Percentiles rank a stretch among this genome's conserved stretches.
These are phyloP conservation scores for Amanita pallidorosea DNA, from an alignment of 768 basidiomycete genomes.

Conservation along the genomic window DNA sequence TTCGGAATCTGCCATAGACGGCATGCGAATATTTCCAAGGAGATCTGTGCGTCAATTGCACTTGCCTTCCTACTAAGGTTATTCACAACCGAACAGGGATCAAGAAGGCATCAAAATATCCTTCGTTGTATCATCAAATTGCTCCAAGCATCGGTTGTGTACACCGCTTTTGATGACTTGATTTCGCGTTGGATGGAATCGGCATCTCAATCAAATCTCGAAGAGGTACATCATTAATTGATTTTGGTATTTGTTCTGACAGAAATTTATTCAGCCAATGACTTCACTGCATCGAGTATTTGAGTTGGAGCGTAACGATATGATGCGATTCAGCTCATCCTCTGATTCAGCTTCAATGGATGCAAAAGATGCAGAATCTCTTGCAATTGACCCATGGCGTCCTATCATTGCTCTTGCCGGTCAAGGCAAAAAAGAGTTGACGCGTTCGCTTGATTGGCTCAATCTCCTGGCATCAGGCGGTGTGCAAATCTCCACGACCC, in stretches of 20 bases:
- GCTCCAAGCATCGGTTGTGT: conserved; percentile 39
- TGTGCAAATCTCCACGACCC: conserved; percentile 44
- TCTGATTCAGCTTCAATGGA: conserved; percentile 18
- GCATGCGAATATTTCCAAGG: background rate
- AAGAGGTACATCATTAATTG: background rate
- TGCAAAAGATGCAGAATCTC: conserved; percentile 16
- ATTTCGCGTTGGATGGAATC: conserved; percentile 51
- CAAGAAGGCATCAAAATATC: conserved; percentile 25
- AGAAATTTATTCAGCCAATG: conserved; percentile 28
- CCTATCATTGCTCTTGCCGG: conserved; percentile 33
- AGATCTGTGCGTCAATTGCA: conserved; percentile 4
- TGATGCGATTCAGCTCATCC: conserved; percentile 26
- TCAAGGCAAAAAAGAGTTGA: conserved; percentile 30
- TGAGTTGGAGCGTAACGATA: conserved; percentile 37
- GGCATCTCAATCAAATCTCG: conserved; percentile 14
- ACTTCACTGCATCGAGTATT: conserved; percentile 47
- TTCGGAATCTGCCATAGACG: background rate
- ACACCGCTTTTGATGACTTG: conserved; percentile 46
- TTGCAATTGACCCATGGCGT: conserved; percentile 43
- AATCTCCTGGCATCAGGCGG: conserved; percentile 52
- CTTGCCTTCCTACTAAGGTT: background rate
- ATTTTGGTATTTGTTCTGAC: background rate
- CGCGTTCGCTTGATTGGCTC: conserved; percentile 46
- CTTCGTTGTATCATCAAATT: conserved; percentile 46
- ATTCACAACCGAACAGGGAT: conserved; percentile 2